phyloP scores from a whole-genome alignment of 129 eudicot species.

The Solidago caesia region DNA sequence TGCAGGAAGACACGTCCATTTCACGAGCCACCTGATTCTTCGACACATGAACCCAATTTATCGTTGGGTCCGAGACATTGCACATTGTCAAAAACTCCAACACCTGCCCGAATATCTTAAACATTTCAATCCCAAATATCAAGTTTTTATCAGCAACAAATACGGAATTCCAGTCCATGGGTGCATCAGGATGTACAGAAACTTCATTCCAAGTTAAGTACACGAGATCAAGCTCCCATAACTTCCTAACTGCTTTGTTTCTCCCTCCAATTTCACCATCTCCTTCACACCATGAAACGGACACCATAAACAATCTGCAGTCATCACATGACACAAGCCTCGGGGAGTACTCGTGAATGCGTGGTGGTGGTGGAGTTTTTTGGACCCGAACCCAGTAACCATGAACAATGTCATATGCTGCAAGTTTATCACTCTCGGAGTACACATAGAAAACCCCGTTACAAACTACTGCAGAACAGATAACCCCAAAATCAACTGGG shows the following conservation, averaged over 20 bases:
- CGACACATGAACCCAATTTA: constrained; percentile 69
- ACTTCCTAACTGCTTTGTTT: constrained; percentile 82
- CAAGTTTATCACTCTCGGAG: constrained; percentile 72
- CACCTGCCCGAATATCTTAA: constrained; percentile 93
- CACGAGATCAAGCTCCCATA: constrained; percentile 80
- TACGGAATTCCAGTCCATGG: constrained; percentile 93
- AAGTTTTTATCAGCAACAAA: constrained; percentile 60
- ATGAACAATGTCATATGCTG: constrained; percentile 58
- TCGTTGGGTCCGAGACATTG: constrained; percentile 39
- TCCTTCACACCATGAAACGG: constrained; percentile 96
- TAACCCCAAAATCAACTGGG: constrained; percentile 66
- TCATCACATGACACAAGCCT: constrained; percentile 53
- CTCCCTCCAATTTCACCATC: constrained; percentile 93
- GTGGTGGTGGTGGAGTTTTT: constrained; percentile 50
- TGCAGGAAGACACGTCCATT: constrained; percentile 72
- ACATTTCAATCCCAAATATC: constrained; percentile 89
- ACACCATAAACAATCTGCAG: constrained; percentile 61
- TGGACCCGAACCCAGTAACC: constrained; percentile 73
- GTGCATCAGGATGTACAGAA: constrained; percentile 84
- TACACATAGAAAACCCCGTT: constrained; percentile 55
- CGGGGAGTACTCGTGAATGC: constrained; percentile 79
- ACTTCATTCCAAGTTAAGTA: constrained; percentile 52
- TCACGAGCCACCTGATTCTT: constrained; percentile 71
- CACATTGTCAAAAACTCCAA: constrained; percentile 78
- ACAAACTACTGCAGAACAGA: constrained; percentile 67